phyloP scores from a whole-genome alignment of 768 basidiomycete genomes.

The Lentinula guzmanii region DNA sequence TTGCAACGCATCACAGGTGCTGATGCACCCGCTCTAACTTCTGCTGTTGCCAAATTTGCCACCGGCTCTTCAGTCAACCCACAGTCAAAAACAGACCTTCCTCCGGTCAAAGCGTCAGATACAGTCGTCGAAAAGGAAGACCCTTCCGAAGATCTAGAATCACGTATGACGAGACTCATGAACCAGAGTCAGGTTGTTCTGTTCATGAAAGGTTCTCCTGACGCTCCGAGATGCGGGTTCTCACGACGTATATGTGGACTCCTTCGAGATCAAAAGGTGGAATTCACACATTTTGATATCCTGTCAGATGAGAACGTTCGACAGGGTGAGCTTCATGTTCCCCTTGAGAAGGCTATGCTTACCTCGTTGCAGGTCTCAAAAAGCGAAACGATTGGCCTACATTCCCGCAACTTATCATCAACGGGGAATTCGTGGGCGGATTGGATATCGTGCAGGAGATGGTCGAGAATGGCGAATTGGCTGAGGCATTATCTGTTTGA shows the following conservation, averaged over 20 bases:
- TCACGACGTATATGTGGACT: slow-evolving; percentile 69
- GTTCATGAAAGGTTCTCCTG: slow-evolving; percentile 88
- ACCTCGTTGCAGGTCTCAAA: slow-evolving; percentile 47
- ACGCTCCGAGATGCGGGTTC: slow-evolving; percentile 79
- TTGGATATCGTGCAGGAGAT: slow-evolving; percentile 90
- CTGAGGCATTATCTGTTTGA: slow-evolving; percentile 31
- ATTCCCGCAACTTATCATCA: slow-evolving; percentile 79
- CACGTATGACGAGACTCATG: slow-evolving; percentile 69
- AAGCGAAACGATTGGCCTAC: slow-evolving; percentile 88
- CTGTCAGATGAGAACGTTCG: slow-evolving; percentile 75
- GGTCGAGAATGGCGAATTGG: slow-evolving; percentile 74
- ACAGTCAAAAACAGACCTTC: slow-evolving; percentile 43
- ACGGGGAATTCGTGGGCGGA: slow-evolving; percentile 93
- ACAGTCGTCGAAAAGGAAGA: slow-evolving; percentile 1
- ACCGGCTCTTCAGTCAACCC: slow-evolving; percentile 28
- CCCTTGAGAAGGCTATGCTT: background rate
- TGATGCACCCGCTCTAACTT: slow-evolving; percentile 61
- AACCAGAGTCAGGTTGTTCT: slow-evolving; percentile 70
- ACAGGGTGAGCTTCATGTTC: slow-evolving; percentile 45
- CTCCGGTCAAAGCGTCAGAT: slow-evolving; percentile 20
- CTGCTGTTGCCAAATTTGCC: slow-evolving; percentile 55
- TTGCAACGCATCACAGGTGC: slow-evolving; percentile 76
- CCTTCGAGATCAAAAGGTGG: slow-evolving; percentile 55
- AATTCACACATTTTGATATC: slow-evolving; percentile 80
- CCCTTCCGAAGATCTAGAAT: slow-evolving; percentile 44